Percentiles rank a stretch among this genome's conserved stretches.
Evolutionary conservation across 2,329 filamentous ascomycete genomes (phyloP).

Genomic region (Trichoderma sp.): DNA sequence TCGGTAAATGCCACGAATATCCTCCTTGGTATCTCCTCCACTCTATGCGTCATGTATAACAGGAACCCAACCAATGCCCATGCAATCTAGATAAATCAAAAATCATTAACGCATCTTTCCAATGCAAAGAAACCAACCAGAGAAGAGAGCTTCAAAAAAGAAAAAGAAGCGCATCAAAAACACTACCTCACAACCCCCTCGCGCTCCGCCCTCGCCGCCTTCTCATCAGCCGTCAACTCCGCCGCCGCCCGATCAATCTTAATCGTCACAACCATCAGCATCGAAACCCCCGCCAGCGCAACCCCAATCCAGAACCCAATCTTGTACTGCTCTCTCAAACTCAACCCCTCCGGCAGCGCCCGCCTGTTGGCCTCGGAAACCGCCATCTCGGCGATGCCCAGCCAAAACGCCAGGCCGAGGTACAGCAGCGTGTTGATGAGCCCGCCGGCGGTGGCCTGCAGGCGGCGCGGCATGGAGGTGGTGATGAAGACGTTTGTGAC

Average conservation of each 20-base stretch:
- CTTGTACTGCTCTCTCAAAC: constrained; percentile 58
- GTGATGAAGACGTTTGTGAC: constrained; percentile 78
- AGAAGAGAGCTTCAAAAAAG: background rate
- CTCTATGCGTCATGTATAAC: constrained; percentile 2
- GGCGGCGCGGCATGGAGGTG: constrained; percentile 64
- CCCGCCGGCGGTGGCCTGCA: constrained; percentile 72
- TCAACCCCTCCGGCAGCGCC: constrained; percentile 38
- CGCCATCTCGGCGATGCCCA: constrained; percentile 65
- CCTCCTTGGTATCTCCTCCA: constrained; percentile 5
- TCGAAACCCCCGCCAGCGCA: constrained; percentile 53
- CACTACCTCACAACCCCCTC: background rate
- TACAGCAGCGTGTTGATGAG: constrained; percentile 72
- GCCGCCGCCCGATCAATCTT: constrained; percentile 58
- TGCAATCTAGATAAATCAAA: background rate
- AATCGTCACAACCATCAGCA: constrained; percentile 60
- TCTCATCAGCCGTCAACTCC: constrained; percentile 61
- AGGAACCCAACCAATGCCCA: background rate
- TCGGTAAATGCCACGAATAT: background rate
- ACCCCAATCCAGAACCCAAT: constrained; percentile 69
- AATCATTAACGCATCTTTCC: background rate
- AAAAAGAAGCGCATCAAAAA: background rate
- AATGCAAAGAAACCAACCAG: background rate
- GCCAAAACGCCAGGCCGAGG: constrained; percentile 58
- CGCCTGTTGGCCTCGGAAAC: constrained; percentile 51
- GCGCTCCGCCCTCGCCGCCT: constrained; percentile 37